Evolutionary conservation across 1,284 basidiomycete species (phyloP).

Genomic region (Ganoderma meredithae): DNA sequence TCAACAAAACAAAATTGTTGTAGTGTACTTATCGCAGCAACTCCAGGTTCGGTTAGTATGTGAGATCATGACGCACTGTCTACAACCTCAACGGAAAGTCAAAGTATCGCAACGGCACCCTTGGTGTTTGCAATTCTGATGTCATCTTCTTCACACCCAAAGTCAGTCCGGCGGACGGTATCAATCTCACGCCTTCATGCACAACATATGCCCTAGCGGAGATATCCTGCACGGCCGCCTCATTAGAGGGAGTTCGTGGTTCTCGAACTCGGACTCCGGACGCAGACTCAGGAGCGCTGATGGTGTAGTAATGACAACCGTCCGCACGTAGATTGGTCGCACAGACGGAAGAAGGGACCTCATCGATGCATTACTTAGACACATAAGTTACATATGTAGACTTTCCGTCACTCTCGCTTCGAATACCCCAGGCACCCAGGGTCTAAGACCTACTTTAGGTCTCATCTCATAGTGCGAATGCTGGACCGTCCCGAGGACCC

Average conservation of each 20-base stretch:
- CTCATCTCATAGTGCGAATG: not conserved
- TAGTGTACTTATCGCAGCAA: too few species aligned
- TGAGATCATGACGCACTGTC: too few species aligned
- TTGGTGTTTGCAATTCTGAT: conserved; percentile 2
- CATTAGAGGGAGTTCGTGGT: not conserved
- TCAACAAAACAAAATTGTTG: too few species aligned
- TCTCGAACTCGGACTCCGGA: not conserved
- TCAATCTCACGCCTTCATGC: conserved; percentile 4
- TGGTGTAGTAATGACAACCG: not conserved
- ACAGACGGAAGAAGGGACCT: not conserved
- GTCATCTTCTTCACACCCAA: conserved; percentile 1
- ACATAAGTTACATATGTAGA: not conserved
- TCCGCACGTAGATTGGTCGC: not conserved
- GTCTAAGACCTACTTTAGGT: not conserved
- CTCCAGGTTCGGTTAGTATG: not conserved
- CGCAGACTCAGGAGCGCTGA: not conserved
- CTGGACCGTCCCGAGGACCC: conserved; percentile 1
- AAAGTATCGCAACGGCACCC: not conserved
- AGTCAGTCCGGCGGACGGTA: not conserved
- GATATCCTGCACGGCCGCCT: not conserved
- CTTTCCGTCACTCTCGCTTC: not conserved
- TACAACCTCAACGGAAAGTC: not conserved
- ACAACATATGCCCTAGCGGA: not conserved
- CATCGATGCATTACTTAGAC: not conserved
- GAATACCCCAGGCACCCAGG: not conserved